Evolutionary conservation across 495 filamentous ascomycete species (phyloP).

Genomic region (Elasticomyces elasticus): DNA sequence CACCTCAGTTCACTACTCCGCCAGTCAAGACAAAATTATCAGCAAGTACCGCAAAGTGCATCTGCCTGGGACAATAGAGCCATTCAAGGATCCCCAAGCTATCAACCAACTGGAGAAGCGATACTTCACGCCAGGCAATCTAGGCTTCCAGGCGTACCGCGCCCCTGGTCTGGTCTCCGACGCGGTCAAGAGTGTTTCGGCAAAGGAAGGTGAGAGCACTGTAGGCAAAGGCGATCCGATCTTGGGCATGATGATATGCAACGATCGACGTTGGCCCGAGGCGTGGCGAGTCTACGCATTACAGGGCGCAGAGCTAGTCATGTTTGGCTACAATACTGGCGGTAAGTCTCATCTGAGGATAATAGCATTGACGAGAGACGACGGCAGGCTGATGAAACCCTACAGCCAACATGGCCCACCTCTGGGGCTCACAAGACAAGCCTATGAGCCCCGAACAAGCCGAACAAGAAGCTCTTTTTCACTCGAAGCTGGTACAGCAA

Average conservation of each 20-base stretch:
- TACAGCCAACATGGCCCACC: constrained; percentile 32
- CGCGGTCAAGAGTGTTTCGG: constrained; percentile 12
- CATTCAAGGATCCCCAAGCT: constrained; percentile 35
- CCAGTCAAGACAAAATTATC: constrained; percentile 31
- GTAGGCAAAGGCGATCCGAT: constrained; percentile 39
- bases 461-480: constrained; percentile 36
- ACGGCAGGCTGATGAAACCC: not conserved
- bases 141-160: constrained; percentile 41
- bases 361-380: too few species aligned
- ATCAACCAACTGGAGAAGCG: constrained; percentile 43
- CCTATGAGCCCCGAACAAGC: constrained; percentile 34
- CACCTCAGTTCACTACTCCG: constrained; percentile 40
- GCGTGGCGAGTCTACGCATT: constrained; percentile 39
- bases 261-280: constrained; percentile 42
- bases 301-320: constrained; percentile 40
- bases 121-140: constrained; percentile 40
- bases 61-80: constrained; percentile 40
- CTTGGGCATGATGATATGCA: constrained; percentile 44
- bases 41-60: constrained; percentile 44
- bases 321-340: constrained; percentile 42
- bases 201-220: constrained; percentile 6
- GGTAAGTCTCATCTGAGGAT: too few species aligned
- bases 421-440: constrained; percentile 37
- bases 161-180: constrained; percentile 33
- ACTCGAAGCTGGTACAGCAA: constrained; percentile 39